Evolutionary conservation across 2,329 filamentous ascomycete genomes (phyloP).

Genomic region (Monosporascus cannonballus): DNA sequence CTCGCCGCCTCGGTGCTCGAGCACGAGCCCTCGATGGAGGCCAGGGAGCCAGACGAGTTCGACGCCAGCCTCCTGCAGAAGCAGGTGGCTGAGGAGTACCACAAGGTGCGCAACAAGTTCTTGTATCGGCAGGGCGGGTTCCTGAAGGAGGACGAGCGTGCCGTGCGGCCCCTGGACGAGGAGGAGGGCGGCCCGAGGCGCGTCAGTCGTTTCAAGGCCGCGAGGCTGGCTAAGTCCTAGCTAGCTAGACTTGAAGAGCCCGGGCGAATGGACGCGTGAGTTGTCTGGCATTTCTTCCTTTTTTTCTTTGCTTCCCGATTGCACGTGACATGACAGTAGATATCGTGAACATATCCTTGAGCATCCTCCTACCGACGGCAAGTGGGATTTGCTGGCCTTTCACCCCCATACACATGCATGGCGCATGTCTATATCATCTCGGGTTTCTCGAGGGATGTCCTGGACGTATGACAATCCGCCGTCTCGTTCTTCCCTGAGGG

Average conservation of each 20-base stretch:
- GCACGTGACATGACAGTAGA: not conserved
- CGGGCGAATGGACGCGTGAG: not conserved
- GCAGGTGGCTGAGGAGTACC: slow-evolving; percentile 77
- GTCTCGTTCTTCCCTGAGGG: no score
- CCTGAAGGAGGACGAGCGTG: slow-evolving; percentile 61
- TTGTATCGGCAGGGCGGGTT: slow-evolving; percentile 83
- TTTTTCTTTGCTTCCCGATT: not conserved
- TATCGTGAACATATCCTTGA: no score
- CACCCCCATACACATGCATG: no score
- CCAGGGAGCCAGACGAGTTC: slow-evolving; percentile 53
- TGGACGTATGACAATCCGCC: no score
- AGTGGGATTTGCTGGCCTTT: no score
- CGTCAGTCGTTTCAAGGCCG: slow-evolving; percentile 69
- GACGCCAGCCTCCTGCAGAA: slow-evolving; percentile 68
- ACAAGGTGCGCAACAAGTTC: slow-evolving; percentile 73
- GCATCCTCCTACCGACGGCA: no score
- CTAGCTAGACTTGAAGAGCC: not conserved
- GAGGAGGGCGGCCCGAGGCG: slow-evolving; percentile 56
- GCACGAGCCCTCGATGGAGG: slow-evolving; percentile 33
- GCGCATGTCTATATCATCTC: no score
- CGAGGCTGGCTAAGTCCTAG: slow-evolving; percentile 52
- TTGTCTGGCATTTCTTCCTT: not conserved
- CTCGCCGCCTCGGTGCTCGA: slow-evolving; percentile 57
- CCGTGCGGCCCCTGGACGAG: slow-evolving; percentile 62
- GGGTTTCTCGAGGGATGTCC: no score